A percentile compares a stretch with the other conserved stretches of the same genome.
phyloP scores from a whole-genome alignment of 805 yeast genomes.

The Saccharomycopsis oosterbeekiorum region DNA sequence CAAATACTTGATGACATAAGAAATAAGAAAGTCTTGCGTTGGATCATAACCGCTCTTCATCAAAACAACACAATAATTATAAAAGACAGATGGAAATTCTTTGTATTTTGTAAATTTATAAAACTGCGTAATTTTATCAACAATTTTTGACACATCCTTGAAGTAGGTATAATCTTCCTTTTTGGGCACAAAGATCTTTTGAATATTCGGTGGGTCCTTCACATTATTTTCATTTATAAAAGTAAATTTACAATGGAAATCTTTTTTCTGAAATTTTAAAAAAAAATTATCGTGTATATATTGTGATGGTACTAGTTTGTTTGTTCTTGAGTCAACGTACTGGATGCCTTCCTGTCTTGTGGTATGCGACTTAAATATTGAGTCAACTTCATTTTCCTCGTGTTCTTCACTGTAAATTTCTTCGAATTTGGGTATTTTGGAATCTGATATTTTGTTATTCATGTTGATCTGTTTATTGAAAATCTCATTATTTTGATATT shows the following conservation, averaged over 20 bases:
- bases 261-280: constrained; percentile 13
- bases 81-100: constrained; percentile 15
- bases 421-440: neutral
- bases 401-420: neutral
- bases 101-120: constrained; percentile 3
- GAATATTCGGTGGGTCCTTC: neutral
- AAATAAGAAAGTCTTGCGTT: constrained; percentile 11
- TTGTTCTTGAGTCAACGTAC: constrained; percentile 10
- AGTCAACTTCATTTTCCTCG: neutral
- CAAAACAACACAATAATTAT: constrained; percentile 11
- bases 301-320: neutral
- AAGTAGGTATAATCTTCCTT: constrained; percentile 11
- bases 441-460: neutral
- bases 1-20: constrained; percentile 10
- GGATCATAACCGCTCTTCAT: constrained; percentile 18
- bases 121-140: constrained; percentile 2
- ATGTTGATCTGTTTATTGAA: neutral
- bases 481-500: neutral
- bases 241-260: constrained; percentile 16
- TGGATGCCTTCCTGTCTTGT: neutral
- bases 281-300: constrained; percentile 2
- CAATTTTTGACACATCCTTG: constrained; percentile 4
- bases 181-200: constrained; percentile 8
- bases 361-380: neutral
- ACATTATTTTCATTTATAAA: neutral